phyloP scores from a whole-genome alignment of 345 rosid species.

The Linum usitatissimum region DNA sequence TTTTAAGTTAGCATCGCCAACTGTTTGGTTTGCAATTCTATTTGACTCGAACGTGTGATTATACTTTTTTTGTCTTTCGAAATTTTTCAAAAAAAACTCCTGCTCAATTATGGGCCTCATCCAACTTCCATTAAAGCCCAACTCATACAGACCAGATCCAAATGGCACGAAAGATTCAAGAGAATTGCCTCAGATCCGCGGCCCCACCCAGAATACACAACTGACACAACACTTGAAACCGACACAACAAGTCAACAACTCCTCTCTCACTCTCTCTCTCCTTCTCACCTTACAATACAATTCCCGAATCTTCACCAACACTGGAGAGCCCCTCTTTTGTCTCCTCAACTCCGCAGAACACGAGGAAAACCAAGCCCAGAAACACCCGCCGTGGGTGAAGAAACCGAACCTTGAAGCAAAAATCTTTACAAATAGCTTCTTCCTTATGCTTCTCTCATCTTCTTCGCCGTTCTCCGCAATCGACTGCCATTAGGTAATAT shows the following conservation, averaged over 20 bases:
- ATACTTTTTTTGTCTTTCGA: too few relatives aligned
- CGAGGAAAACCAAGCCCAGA: neutral
- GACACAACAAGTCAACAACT: neutral
- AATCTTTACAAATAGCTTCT: neutral
- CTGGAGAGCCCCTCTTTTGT: too few relatives aligned
- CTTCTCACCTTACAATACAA: neutral
- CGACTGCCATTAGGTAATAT: neutral
- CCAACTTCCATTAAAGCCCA: too few relatives aligned
- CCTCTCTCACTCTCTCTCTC: neutral
- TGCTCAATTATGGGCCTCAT: too few relatives aligned
- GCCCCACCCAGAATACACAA: neutral
- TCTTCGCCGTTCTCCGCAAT: neutral
- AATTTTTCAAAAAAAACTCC: too few relatives aligned
- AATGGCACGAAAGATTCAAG: too few relatives aligned
- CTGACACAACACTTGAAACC: neutral
- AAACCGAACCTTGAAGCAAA: neutral
- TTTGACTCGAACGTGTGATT: too few relatives aligned
- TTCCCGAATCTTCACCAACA: neutral
- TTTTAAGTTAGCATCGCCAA: too few relatives aligned
- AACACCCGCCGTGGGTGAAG: neutral
- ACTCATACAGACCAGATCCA: too few relatives aligned
- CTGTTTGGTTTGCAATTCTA: too few relatives aligned
- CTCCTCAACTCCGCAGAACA: neutral
- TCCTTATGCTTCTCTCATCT: neutral
- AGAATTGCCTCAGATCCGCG: too few relatives aligned